These are phyloP conservation scores for Chlorella sp. DNA, from an alignment of 139 green algal species.

Conservation along the genomic window DNA sequence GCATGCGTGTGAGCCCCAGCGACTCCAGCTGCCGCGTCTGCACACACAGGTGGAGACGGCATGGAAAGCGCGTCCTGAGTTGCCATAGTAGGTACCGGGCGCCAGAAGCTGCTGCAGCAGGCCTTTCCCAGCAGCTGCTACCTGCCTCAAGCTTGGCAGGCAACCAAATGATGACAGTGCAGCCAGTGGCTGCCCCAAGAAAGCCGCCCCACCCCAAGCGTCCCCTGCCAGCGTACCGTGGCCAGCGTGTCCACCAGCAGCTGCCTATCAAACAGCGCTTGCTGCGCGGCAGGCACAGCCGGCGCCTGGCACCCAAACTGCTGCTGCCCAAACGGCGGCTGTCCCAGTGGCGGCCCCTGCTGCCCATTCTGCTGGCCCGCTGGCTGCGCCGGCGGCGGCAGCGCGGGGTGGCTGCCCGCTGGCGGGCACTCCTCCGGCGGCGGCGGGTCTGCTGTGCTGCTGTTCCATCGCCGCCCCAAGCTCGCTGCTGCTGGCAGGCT, in stretches of 20 bases:
- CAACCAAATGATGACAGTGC: too few species aligned
- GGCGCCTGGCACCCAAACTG: too few species aligned
- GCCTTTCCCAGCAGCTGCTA: too few species aligned
- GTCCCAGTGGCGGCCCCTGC: background rate
- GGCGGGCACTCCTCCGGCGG: background rate
- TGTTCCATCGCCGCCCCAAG: background rate
- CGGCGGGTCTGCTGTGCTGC: background rate
- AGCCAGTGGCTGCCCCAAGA: too few species aligned
- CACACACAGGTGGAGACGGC: too few species aligned
- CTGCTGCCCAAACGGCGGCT: too few species aligned
- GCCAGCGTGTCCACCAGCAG: slow-evolving; percentile 58
- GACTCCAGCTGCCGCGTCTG: slow-evolving; percentile 61
- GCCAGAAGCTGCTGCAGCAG: too few species aligned
- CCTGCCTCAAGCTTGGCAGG: too few species aligned
- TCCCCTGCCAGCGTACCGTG: slow-evolving; percentile 32
- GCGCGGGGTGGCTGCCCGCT: background rate
- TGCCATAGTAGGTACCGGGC: too few species aligned
- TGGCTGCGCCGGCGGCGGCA: background rate
- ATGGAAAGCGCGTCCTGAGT: too few species aligned
- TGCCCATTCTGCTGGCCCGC: background rate
- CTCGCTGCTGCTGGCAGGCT: too few species aligned
- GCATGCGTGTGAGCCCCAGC: slow-evolving; percentile 60
- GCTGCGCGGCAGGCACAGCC: background rate
- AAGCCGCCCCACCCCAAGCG: background rate
- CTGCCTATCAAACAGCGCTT: background rate